A percentile compares a stretch with the other conserved stretches of the same genome.
Evolutionary conservation across 129 eudicot genomes (phyloP).

Genomic region (Tagetes patula): DNA sequence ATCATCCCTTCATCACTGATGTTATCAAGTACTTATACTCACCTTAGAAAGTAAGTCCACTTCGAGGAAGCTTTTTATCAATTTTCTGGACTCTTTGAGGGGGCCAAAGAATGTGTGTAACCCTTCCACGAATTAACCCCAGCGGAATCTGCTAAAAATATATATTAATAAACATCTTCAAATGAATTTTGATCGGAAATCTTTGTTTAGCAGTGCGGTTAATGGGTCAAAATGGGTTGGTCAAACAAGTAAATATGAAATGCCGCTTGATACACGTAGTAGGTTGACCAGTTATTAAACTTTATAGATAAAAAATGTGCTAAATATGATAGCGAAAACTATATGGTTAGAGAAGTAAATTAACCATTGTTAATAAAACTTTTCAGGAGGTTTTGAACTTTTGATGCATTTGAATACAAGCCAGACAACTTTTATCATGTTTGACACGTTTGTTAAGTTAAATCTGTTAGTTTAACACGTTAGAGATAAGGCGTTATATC

Average conservation of each 20-base stretch:
- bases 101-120: conserved; percentile 83
- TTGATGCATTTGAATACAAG: background rate
- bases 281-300: background rate
- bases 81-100: conserved; percentile 80
- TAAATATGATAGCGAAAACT: background rate
- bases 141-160: conserved; percentile 64
- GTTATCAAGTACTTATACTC: background rate
- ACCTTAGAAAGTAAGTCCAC: conserved; percentile 39
- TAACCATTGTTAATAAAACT: background rate
- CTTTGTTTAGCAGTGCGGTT: background rate
- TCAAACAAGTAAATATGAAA: background rate
- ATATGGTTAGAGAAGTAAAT: background rate
- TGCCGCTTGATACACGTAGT: background rate
- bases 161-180: conserved; percentile 9
- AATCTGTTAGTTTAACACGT: background rate
- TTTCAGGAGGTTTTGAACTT: background rate
- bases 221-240: background rate
- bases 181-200: background rate
- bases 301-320: background rate
- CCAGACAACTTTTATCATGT: background rate
- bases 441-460: background rate
- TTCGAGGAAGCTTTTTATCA: conserved; percentile 45
- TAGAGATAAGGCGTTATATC: background rate
- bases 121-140: conserved; percentile 84
- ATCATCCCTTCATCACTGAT: background rate